Evolutionary conservation across 2,329 filamentous ascomycete species (phyloP).

Genomic region (Lecanosticta acicola): DNA sequence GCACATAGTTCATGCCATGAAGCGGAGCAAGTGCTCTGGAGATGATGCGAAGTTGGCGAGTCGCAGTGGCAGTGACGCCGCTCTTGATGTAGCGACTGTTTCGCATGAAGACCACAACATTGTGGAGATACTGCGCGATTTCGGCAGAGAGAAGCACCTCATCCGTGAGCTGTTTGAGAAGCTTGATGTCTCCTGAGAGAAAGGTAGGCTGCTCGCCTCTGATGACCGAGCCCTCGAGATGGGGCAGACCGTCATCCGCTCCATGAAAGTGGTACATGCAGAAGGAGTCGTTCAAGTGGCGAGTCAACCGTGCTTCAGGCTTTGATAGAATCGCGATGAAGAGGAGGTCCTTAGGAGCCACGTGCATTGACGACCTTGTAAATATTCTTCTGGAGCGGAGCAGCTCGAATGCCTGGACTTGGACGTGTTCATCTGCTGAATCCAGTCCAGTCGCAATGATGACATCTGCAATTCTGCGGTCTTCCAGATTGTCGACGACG

Average conservation of each 20-base stretch:
- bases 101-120: slow-evolving; percentile 79
- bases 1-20: slow-evolving; percentile 73
- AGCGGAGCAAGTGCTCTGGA: slow-evolving; percentile 67
- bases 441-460: slow-evolving; percentile 78
- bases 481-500: slow-evolving; percentile 36
- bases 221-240: slow-evolving; percentile 55
- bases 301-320: slow-evolving; percentile 32
- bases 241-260: slow-evolving; percentile 63
- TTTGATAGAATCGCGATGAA: slow-evolving; percentile 62
- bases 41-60: slow-evolving; percentile 60
- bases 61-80: slow-evolving; percentile 72
- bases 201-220: slow-evolving; percentile 30
- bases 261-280: slow-evolving; percentile 84
- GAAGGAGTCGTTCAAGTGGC: slow-evolving; percentile 67
- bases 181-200: slow-evolving; percentile 44
- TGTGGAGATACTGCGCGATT: slow-evolving; percentile 76
- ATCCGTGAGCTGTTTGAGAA: slow-evolving; percentile 54
- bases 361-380: slow-evolving; percentile 66
- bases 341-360: slow-evolving; percentile 71
- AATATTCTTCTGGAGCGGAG: slow-evolving; percentile 74
- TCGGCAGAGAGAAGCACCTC: slow-evolving; percentile 66
- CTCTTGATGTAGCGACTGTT: slow-evolving; percentile 78
- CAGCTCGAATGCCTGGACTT: slow-evolving; percentile 73
- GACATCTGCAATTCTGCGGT: slow-evolving; percentile 66
- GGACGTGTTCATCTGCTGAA: slow-evolving; percentile 64